These are phyloP conservation scores for Catenaria anguillulae DNA, from an alignment of 371 early-diverging fungal genomes.

Conservation along the genomic window DNA sequence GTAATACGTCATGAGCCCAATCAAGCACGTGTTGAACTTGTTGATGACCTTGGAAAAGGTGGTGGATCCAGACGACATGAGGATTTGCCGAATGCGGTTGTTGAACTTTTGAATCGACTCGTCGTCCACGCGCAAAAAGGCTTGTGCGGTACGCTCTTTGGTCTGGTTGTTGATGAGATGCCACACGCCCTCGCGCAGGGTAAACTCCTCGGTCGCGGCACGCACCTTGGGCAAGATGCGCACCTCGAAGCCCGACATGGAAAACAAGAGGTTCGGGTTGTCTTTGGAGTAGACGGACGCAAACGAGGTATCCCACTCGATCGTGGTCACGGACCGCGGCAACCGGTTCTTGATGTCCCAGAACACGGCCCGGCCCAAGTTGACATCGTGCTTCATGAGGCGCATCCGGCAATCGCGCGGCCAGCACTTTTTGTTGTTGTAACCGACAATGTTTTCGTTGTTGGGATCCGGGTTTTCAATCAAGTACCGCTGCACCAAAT, in stretches of 20 bases:
- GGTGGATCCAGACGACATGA: constrained; percentile 92
- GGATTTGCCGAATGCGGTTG: constrained; percentile 89
- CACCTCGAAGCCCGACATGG: constrained; percentile 78
- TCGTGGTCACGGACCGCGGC: constrained; percentile 88
- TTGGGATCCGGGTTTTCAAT: constrained; percentile 98
- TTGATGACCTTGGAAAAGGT: constrained; percentile 97
- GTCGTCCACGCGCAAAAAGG: constrained; percentile 86
- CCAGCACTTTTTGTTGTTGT: constrained; percentile 94
- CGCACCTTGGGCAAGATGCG: constrained; percentile 82
- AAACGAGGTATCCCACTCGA: constrained; percentile 96
- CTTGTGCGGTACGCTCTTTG: constrained; percentile 95
- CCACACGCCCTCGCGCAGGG: constrained; percentile 92
- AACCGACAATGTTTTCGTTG: constrained; percentile 96
- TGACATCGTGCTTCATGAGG: constrained; percentile 96
- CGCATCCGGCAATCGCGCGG: constrained; percentile 98
- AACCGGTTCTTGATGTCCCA: constrained; percentile 97
- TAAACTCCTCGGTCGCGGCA: constrained; percentile 67
- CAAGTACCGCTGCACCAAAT: constrained; percentile 87
- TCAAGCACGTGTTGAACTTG: constrained; percentile 72
- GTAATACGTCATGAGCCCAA: constrained; percentile 93
- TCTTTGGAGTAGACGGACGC: constrained; percentile 91
- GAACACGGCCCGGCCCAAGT: constrained; percentile 84
- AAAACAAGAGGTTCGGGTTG: constrained; percentile 90
- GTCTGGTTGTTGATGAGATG: constrained; percentile 87
- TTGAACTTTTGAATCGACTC: constrained; percentile 82